Evolutionary conservation across 2,329 filamentous ascomycete species (phyloP).

Genomic region (Colletotrichum scovillei): DNA sequence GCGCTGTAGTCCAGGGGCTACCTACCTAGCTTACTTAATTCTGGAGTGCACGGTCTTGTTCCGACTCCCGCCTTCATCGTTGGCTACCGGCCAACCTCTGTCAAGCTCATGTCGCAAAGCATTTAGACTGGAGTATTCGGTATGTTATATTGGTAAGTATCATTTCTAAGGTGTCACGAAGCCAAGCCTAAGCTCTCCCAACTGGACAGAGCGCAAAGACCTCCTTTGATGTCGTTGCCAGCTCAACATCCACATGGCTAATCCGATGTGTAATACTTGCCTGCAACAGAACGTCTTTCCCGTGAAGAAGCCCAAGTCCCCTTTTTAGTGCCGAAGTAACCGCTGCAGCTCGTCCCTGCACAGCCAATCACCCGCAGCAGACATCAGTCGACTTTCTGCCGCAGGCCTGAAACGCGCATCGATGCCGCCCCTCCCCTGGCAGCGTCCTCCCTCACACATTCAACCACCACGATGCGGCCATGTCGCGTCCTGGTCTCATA

Average conservation of each 20-base stretch:
- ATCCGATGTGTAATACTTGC: not conserved
- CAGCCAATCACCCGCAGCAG: conserved; percentile 26
- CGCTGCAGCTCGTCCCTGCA: conserved; percentile 26
- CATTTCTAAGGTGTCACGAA: not conserved
- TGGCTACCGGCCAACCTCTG: not conserved
- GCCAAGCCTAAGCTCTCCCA: conserved; percentile 1
- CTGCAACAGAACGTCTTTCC: not conserved
- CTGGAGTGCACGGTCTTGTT: not conserved
- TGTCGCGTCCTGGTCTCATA: conserved; percentile 32
- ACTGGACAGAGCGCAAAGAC: not conserved
- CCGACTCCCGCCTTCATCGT: not conserved
- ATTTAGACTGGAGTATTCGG: not conserved
- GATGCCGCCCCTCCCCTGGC: conserved; percentile 21
- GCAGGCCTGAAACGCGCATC: conserved; percentile 37
- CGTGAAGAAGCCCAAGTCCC: conserved; percentile 10
- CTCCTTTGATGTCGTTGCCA: not conserved
- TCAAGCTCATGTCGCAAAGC: not conserved
- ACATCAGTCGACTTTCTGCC: conserved; percentile 41
- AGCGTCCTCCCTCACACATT: conserved; percentile 5
- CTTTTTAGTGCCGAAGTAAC: conserved; percentile 27
- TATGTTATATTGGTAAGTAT: not conserved
- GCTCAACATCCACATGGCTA: not conserved
- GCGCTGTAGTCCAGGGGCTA: not conserved
- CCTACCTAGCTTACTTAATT: conserved; percentile 7
- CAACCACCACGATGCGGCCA: conserved; percentile 18